phyloP scores from a whole-genome alignment of 2,329 filamentous ascomycete genomes.

The Magnaporthales sp. region DNA sequence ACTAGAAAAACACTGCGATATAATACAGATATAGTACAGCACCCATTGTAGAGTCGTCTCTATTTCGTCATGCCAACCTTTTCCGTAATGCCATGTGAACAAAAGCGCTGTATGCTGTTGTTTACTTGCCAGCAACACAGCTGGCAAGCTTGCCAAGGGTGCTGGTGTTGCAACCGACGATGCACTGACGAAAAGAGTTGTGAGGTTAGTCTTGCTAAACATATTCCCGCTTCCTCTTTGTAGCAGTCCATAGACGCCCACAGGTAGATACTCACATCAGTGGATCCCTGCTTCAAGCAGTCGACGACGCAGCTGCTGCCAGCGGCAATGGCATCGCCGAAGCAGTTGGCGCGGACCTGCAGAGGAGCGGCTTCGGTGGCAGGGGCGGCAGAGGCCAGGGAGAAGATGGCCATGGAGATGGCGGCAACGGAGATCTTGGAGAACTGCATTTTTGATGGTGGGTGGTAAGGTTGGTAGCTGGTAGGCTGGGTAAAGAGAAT shows the following conservation, averaged over 20 bases:
- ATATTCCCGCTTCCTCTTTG: too few species aligned
- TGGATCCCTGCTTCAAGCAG: neutral
- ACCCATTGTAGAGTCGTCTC: neutral
- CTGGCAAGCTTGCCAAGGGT: neutral
- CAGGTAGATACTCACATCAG: neutral
- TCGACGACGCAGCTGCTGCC: neutral
- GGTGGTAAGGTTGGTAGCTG: neutral
- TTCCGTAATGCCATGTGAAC: neutral
- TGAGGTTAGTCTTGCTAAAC: neutral
- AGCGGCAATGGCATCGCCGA: neutral
- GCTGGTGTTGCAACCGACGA: neutral
- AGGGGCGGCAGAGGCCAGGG: slow-evolving; percentile 1
- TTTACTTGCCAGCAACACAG: neutral
- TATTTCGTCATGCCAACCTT: neutral
- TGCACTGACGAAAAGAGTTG: neutral
- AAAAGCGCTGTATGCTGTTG: neutral
- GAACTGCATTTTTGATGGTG: neutral
- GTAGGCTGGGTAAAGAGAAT: neutral
- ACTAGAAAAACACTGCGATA: too few species aligned
- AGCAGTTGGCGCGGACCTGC: slow-evolving; percentile 1
- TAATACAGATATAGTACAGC: too few species aligned
- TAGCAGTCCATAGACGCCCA: too few species aligned
- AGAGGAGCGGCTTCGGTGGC: neutral
- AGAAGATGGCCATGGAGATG: neutral
- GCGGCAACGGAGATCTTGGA: slow-evolving; percentile 1